Evolutionary conservation across 108 stramenopile genomes (phyloP), one percentile per base, ranked within the genome.

Genomic region (Schizochytrium sp.): DNA sequence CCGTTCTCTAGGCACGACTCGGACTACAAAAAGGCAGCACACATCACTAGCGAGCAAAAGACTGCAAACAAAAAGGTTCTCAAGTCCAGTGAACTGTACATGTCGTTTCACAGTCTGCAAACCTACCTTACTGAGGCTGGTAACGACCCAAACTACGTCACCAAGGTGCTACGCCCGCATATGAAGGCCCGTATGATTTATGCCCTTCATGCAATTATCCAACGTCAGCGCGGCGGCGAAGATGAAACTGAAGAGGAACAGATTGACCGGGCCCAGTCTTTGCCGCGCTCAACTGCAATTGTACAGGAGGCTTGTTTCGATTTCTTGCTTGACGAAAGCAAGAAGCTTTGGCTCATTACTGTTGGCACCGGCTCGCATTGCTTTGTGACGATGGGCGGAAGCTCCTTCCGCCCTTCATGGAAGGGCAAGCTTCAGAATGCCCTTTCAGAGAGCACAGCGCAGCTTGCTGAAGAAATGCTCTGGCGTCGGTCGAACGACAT

Each of bases 181-280:
- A 83, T 83, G 76, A 83, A 83, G 28, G 76, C 76, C 50, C 76
- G 76, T 38, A 83, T 83, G 76, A 83, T 83, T 55, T 83, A 83
- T 53, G 76, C 76, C 28, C 53, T 83, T 38, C 55, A 83, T 28
- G 76, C 76, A 13, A 83, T 83, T 2, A 10, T 83, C 17, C 47
- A 40, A n/a, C 47, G 76, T 1, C 76, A 83, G 28, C 76, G 76
- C 0, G 47, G 50, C 0, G 55, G 53, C 53, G 76, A 83, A 55
- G 64, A 69, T 8, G 76, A 83, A n/a, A 50, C 76, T 10, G 76
- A 83, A 3, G 76, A 83, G 5, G 76, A 55, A 12, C 47, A 47
- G 5, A 55, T 47, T 10, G 76, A 40, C 5, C 47, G 53, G 28
- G 53, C 5, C 2, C 28, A 50, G 28, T 19, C 50, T 7, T 28